Evolutionary conservation across 2,329 filamentous ascomycete genomes (phyloP).

Genomic region (Hyphodiscus sp.): DNA sequence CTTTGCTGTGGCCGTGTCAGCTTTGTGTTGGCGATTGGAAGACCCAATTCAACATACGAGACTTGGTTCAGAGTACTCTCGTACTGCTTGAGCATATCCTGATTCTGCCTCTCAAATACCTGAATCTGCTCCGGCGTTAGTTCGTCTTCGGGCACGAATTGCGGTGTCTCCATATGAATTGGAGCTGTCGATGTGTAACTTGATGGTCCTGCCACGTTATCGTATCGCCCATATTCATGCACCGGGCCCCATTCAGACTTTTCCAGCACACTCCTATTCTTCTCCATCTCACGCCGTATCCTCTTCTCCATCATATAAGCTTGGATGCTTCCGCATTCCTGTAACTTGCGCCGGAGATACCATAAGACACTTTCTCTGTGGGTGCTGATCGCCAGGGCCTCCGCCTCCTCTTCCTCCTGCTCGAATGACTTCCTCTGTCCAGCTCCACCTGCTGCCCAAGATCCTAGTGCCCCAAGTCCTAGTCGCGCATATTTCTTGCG

Average conservation of each 20-base stretch:
- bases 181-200: constrained; percentile 9
- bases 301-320: constrained; percentile 90
- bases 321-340: constrained; percentile 71
- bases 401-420: constrained; percentile 66
- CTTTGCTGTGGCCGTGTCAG: constrained; percentile 50
- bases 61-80: constrained; percentile 93
- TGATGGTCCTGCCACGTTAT: constrained; percentile 12
- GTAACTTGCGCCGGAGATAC: constrained; percentile 69
- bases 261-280: constrained; percentile 77
- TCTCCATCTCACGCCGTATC: constrained; percentile 78
- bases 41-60: constrained; percentile 52
- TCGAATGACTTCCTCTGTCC: constrained; percentile 52
- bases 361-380: constrained; percentile 80
- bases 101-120: constrained; percentile 88
- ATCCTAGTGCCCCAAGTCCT: constrained; percentile 56
- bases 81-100: constrained; percentile 87
- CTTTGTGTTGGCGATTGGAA: neutral
- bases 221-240: constrained; percentile 25
- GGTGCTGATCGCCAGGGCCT: constrained; percentile 56
- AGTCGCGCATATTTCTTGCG: constrained; percentile 59
- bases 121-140: constrained; percentile 82
- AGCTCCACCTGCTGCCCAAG: constrained; percentile 63
- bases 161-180: constrained; percentile 15
- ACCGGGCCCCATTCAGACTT: constrained; percentile 44
- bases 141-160: constrained; percentile 32